These are phyloP conservation scores for Heteromeles arbutifolia DNA, from an alignment of 306 rosid species.

Conservation along the genomic window DNA sequence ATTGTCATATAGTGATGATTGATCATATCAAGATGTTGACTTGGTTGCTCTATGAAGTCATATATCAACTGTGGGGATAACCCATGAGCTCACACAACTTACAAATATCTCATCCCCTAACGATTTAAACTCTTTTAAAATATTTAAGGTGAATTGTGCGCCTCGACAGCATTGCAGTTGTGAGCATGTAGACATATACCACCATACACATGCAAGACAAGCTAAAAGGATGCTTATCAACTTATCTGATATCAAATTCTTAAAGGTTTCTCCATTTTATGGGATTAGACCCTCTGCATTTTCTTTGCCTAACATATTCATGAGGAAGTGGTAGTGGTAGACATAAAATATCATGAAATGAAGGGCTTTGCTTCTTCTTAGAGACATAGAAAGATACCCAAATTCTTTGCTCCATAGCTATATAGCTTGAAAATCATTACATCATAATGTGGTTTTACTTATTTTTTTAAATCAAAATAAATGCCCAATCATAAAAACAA, in stretches of 20 bases:
- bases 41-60: constrained; percentile 3
- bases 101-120: background rate
- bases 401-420: background rate
- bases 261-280: constrained; percentile 8
- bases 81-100: constrained; percentile 11
- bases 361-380: background rate
- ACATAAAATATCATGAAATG: background rate
- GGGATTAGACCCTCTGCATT: background rate
- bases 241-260: background rate
- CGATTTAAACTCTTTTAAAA: background rate
- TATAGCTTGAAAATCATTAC: background rate
- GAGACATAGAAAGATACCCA: background rate
- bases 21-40: constrained; percentile 7
- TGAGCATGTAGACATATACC: background rate
- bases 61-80: constrained; percentile 20
- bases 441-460: background rate
- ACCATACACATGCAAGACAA: background rate
- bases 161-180: constrained; percentile 22
- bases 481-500: background rate
- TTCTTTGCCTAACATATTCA: background rate
- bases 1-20: constrained; percentile 12
- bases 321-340: background rate
- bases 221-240: constrained; percentile 12
- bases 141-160: background rate
- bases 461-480: background rate